Conservation (phyloP, 495 filamentous ascomycete species). For the Terfezia boudieri region DNA sequence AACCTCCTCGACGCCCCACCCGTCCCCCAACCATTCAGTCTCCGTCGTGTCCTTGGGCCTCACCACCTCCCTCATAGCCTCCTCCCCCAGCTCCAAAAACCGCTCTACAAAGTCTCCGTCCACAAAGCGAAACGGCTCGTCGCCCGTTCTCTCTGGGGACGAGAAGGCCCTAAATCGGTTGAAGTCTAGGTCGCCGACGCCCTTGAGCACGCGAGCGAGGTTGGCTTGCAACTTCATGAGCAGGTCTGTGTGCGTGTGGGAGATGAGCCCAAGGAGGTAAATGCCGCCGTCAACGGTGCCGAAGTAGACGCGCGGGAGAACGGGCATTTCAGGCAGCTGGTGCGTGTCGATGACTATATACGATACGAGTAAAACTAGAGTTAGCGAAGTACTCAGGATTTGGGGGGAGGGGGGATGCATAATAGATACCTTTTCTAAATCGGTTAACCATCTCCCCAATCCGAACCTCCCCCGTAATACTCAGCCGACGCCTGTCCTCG, state of each 20-base stretch:
- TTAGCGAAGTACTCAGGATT: neutral
- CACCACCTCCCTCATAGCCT: constrained; percentile 41
- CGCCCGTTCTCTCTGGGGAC: constrained; percentile 41
- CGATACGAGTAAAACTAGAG: no score
- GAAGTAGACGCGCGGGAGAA: constrained; percentile 56
- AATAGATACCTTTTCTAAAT: constrained; percentile 32
- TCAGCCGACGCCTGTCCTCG: constrained; percentile 37
- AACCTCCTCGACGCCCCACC: constrained; percentile 41
- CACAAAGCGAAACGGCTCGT: constrained; percentile 67
- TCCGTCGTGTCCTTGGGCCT: constrained; percentile 1
- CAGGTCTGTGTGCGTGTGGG: constrained; percentile 44
- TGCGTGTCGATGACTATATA: no score
- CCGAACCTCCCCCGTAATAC: constrained; percentile 55
- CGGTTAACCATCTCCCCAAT: constrained; percentile 84
- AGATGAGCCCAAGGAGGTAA: constrained; percentile 66
- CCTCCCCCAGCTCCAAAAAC: constrained; percentile 48
- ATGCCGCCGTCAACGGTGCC: constrained; percentile 84
- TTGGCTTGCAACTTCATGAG: constrained; percentile 62
- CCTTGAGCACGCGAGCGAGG: constrained; percentile 34
- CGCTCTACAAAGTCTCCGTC: constrained; percentile 79
- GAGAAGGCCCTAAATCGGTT: constrained; percentile 56
- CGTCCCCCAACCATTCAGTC: constrained; percentile 32
- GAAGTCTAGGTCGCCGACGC: constrained; percentile 50
- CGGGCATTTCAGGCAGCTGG: constrained; percentile 4
- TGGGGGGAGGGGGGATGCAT: neutral